A percentile compares a stretch with the other conserved stretches of the same genome.
phyloP scores from a whole-genome alignment of 2,329 filamentous ascomycete species.

The Pseudocercospora eumusae region DNA sequence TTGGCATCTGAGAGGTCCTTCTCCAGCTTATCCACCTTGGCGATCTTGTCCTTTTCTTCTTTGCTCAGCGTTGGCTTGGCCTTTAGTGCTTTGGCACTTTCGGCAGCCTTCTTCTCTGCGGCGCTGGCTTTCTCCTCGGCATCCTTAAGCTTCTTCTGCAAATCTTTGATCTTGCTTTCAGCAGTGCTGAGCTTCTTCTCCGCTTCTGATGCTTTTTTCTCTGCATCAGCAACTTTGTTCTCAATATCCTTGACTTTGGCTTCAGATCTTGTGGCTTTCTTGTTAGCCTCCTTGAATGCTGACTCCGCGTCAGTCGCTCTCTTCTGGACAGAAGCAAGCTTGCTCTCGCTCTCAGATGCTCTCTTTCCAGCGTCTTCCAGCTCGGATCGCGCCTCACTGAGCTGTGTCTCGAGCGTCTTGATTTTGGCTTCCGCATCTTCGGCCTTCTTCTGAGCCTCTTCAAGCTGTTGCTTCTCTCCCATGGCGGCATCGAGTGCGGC shows the following conservation, averaged over 20 bases:
- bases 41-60: slow-evolving; percentile 21
- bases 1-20: slow-evolving; percentile 14
- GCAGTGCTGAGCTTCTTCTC: slow-evolving; percentile 19
- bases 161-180: slow-evolving; percentile 17
- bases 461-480: slow-evolving; percentile 17
- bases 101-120: slow-evolving; percentile 15
- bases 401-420: slow-evolving; percentile 10
- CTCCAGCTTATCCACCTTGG: slow-evolving; percentile 19
- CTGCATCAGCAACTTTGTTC: slow-evolving; percentile 16
- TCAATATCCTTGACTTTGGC: slow-evolving; percentile 13
- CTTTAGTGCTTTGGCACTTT: slow-evolving; percentile 10
- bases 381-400: not conserved
- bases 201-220: slow-evolving; percentile 13
- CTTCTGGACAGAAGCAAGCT: slow-evolving; percentile 2
- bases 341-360: slow-evolving; percentile 8
- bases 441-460: slow-evolving; percentile 19
- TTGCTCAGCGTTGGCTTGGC: slow-evolving; percentile 16
- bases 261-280: slow-evolving; percentile 16
- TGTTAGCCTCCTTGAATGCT: slow-evolving; percentile 3
- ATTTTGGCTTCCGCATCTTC: slow-evolving; percentile 20
- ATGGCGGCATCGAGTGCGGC: not conserved
- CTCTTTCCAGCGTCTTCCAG: slow-evolving; percentile 3
- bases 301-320: slow-evolving; percentile 1
- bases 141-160: slow-evolving; percentile 20
- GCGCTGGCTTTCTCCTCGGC: slow-evolving; percentile 18